phyloP scores from a whole-genome alignment of 805 yeast genomes.

The Blastobotrys peoriensis region DNA sequence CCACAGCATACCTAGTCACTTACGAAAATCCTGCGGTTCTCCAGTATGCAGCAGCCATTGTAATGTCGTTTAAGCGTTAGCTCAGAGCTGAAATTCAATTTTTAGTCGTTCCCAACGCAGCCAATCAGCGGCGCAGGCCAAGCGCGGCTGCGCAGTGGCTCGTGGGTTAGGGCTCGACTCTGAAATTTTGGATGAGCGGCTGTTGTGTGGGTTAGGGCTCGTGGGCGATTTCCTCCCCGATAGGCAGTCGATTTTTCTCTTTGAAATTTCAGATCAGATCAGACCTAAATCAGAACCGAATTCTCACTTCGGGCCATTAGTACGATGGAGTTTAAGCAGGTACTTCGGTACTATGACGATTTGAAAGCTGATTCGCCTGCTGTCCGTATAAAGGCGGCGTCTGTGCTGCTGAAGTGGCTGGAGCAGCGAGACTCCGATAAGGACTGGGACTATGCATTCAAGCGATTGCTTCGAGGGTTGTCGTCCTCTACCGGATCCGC shows the following conservation, averaged over 20 bases:
- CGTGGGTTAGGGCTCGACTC: too few species aligned
- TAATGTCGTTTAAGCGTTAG: constrained; percentile 3
- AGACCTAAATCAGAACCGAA: too few species aligned
- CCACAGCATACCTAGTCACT: too few species aligned
- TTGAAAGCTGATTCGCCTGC: constrained; percentile 69
- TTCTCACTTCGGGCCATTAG: too few species aligned
- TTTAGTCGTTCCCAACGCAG: too few species aligned
- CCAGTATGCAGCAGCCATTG: constrained; percentile 32
- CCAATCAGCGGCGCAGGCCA: too few species aligned
- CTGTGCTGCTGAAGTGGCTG: constrained; percentile 57
- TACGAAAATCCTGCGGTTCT: constrained; percentile 32
- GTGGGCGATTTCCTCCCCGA: too few species aligned
- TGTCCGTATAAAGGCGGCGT: constrained; percentile 71
- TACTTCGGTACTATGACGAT: constrained; percentile 61
- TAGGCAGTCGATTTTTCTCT: too few species aligned
- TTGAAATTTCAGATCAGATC: too few species aligned
- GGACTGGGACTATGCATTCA: constrained; percentile 80
- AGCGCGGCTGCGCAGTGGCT: too few species aligned
- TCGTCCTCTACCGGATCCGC: constrained; percentile 79
- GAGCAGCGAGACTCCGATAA: constrained; percentile 28
- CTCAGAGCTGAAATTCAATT: too few species aligned
- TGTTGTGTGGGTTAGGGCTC: background rate
- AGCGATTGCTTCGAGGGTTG: constrained; percentile 73
- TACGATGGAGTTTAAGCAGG: background rate
- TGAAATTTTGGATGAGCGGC: too few species aligned